These are phyloP conservation scores for Luzula sylvatica DNA, from an alignment of 176 grass and related monocot species.

Conservation along the genomic window DNA sequence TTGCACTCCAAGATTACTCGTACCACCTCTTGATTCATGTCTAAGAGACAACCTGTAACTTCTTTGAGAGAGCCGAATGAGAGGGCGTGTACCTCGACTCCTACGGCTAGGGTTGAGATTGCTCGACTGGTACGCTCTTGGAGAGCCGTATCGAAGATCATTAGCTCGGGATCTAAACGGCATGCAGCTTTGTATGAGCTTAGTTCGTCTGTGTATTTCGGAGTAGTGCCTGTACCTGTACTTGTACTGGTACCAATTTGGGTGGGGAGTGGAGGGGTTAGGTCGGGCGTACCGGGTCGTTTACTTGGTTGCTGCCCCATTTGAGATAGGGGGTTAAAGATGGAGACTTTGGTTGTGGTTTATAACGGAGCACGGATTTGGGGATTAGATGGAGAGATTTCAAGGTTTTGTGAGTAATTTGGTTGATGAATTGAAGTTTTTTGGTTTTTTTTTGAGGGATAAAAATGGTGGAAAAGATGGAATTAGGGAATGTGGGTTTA, in stretches of 20 bases:
- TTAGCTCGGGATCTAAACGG: conserved; percentile 70
- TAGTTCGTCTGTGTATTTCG: conserved; percentile 31
- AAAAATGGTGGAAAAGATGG: conserved; percentile 2
- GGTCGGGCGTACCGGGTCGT: conserved; percentile 1
- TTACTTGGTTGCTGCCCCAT: conserved; percentile 30
- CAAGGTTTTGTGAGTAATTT: background rate
- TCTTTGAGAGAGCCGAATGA: conserved; percentile 72
- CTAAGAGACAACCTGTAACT: conserved; percentile 84
- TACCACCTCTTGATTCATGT: conserved; percentile 99
- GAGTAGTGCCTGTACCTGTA: background rate
- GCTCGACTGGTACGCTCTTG: conserved; percentile 77
- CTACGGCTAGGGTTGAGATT: conserved; percentile 73
- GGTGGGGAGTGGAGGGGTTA: background rate
- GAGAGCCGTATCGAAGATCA: conserved; percentile 69
- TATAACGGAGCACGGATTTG: background rate
- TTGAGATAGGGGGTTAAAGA: background rate
- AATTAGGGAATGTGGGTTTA: conserved; percentile 8
- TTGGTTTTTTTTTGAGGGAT: background rate
- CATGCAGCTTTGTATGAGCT: conserved; percentile 93
- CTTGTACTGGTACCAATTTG: background rate
- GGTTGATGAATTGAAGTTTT: background rate
- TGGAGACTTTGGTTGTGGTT: background rate
- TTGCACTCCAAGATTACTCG: conserved; percentile 79
- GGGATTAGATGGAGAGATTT: background rate
- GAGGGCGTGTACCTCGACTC: conserved; percentile 69